These are phyloP conservation scores for Aegilops sharonensis DNA, from an alignment of 176 grass and related monocot genomes.

Conservation along the genomic window DNA sequence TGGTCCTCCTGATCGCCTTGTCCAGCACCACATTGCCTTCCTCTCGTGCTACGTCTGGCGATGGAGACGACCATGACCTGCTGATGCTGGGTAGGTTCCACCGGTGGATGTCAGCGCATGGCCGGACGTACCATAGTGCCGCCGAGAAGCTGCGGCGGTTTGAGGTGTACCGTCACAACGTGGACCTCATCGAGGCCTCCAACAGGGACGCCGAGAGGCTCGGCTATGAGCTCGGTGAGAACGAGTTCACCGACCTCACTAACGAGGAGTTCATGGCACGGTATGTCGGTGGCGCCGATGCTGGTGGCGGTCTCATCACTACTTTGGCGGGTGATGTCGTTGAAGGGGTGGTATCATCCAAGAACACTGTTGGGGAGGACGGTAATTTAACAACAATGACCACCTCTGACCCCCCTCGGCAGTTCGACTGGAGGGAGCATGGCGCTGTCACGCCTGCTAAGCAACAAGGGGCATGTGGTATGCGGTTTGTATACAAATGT, in stretches of 20 bases:
- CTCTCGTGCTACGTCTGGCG: not conserved
- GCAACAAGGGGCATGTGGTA: constrained; percentile 57
- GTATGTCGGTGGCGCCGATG: not conserved
- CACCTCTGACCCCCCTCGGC: not conserved
- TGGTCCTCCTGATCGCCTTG: not conserved
- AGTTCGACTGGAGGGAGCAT: constrained; percentile 49
- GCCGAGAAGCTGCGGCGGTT: constrained; percentile 21
- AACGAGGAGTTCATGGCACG: constrained; percentile 11
- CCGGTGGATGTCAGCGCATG: constrained; percentile 11
- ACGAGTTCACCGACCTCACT: constrained; percentile 37
- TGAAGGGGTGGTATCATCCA: not conserved
- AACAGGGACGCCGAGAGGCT: not conserved
- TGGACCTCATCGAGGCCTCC: constrained; percentile 1
- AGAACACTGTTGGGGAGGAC: not conserved
- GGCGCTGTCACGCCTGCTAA: constrained; percentile 48
- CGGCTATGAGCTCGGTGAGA: constrained; percentile 1
- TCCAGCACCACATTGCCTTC: not conserved
- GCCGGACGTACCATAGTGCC: not conserved
- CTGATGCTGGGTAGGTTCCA: constrained; percentile 7
- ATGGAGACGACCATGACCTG: not conserved
- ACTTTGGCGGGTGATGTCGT: not conserved
- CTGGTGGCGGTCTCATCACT: not conserved
- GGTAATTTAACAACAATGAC: not conserved
- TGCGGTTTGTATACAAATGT: not conserved
- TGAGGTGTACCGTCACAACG: constrained; percentile 14